phyloP scores from a whole-genome alignment of 495 filamentous ascomycete species.

The Penicillium cosmopolitanum region DNA sequence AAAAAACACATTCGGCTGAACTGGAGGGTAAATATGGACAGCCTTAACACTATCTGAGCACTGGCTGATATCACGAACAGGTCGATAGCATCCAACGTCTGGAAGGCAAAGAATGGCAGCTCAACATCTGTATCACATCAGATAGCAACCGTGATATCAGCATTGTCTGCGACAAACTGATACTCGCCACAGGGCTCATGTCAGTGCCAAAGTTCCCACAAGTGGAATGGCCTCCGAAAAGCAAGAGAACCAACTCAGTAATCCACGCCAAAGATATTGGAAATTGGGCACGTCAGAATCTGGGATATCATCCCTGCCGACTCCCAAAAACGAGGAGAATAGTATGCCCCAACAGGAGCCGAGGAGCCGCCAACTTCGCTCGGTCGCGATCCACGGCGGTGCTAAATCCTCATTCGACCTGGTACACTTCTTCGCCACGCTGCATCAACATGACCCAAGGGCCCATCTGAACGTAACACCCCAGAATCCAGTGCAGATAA shows the following conservation, averaged over 20 bases:
- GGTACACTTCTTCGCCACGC: conserved; percentile 64
- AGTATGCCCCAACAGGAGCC: not conserved
- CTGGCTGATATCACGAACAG: conserved; percentile 11
- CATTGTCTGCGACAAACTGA: conserved; percentile 59
- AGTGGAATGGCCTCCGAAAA: not conserved
- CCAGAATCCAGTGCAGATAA: conserved; percentile 54
- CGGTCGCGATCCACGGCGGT: conserved; percentile 64
- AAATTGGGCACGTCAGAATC: conserved; percentile 33
- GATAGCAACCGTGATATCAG: conserved; percentile 2
- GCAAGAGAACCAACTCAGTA: conserved; percentile 42
- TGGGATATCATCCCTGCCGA: conserved; percentile 31
- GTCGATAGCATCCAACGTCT: conserved; percentile 31
- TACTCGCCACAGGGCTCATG: conserved; percentile 68
- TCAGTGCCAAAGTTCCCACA: conserved; percentile 55
- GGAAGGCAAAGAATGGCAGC: conserved; percentile 30
- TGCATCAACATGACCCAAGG: conserved; percentile 24
- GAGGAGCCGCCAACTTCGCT: conserved; percentile 9
- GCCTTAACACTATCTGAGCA: conserved; percentile 3
- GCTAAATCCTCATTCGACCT: conserved; percentile 73
- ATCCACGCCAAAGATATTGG: conserved; percentile 46
- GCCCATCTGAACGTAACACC: conserved; percentile 19
- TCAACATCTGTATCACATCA: conserved; percentile 18
- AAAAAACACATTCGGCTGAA: conserved; percentile 54
- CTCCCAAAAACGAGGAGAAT: not conserved
- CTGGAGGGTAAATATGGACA: conserved; percentile 23